Evolutionary conservation across 331 rosid genomes (phyloP), one percentile per base, ranked within the genome.

Genomic region (Acacia concinna): DNA sequence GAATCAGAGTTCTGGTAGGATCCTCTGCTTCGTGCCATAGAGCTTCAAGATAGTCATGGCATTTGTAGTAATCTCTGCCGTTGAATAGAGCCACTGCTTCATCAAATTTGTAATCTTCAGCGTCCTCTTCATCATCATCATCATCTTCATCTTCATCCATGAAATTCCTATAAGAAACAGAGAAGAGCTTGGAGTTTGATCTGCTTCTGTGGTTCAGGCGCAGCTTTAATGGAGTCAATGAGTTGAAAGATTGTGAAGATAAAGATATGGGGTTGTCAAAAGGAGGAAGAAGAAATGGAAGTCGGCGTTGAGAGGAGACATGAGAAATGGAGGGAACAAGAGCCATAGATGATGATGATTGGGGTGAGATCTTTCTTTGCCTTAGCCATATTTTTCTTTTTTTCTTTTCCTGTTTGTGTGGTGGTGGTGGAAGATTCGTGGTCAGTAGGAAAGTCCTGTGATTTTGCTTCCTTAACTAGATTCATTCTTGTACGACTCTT

Each of bases 31-130:
- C 75, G 67, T 88, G 81, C 92, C 91, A 90, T 12, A 86, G 82
- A 15, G 83, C 73, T 64, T 90, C 89, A 3, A 90, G 92, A 57
- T 76, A 78, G 82, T 90, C 92, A 63, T 90, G 94, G 81, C 94
- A 90, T 25, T 85, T 86, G 78, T 90, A 90, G 83, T 86, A 88
- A 4, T 86, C 88, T 37, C 86, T 65, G 46, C 70, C 70, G 74
- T 86, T 90, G 82, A 90, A 90, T 21, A 90, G 87, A 9, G 37
- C 65, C 51, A 88, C 89, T 0, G 94, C 94, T 14, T 86, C 89
- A n/a, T 90, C 92, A 70, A 88, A 88, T 83, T 85, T 63, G 67
- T 52, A 73, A 37, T 73, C 80, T 54, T 84, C 84, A 0, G 59
- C 83, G 1, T 82, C 86, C 8, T 89, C 84, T 0, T 76, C 87